Base-by-base conservation (phyloP, 208 protist species). In the Acanthamoeba castellanii region DNA sequence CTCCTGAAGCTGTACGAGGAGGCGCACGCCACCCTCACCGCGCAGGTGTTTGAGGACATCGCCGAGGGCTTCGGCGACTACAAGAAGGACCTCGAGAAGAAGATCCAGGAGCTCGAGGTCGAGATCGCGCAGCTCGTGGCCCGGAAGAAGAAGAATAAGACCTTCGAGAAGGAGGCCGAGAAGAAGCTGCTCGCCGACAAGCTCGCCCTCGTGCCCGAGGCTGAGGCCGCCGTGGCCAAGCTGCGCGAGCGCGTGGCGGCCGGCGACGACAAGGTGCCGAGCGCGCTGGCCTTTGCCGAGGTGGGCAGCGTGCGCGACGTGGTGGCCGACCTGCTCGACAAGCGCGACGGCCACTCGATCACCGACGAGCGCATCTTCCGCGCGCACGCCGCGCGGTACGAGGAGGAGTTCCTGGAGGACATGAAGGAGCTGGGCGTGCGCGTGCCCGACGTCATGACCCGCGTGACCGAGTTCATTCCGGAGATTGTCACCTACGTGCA, bases 401-500 rank as follows among this genome's bases (percentile, higher is more conserved):
- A 99, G 94, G 95, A 95, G 20, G 94, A 98, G 82, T 99, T 99
- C 96, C 98, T 99, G 96, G 96, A 98, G 27, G 98, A 99, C 97
- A 98, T 99, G 98, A 95, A 95, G 59, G 87, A 95, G 11, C 97
- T 99, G 3, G 97, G 98, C 57, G 92, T 97, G 20, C 64, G 95
- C n/a, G 85, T 93, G 91, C 98, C 99, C 14, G 98, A 99, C 95
- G 95, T 98, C 6, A 96, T 99, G n/a, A 98, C 99, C 27, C 97
- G 99, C 66, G 99, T 99, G 2, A 99, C 98, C 22, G 99, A 99
- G 95, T 99, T 99, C 96, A 98, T 99, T 20, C 98, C 98, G 37
- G 96, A 99, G 96, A 99, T 99, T 90, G 97, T 99, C 61, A 95
- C 89, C 9, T 96, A 94, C 25, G 85, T 97, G 25, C 59, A 99